Base-by-base conservation (phyloP, 441 rosid species). In the Geranium incanum region DNA sequence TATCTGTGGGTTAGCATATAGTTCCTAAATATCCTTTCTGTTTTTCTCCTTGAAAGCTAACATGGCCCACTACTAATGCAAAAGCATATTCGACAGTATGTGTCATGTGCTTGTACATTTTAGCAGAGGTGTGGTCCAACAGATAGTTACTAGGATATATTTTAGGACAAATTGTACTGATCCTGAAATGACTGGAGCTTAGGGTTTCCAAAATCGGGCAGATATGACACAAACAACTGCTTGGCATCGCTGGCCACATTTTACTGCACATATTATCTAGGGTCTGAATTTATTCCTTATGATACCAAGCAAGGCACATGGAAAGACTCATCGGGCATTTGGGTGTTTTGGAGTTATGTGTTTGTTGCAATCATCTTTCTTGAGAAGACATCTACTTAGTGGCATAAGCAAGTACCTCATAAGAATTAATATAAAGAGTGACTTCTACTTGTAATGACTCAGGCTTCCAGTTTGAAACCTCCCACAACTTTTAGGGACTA, bases 201-300 rank as follows among this genome's bases (percentile, higher is more conserved):
- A 60, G 36, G 60, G 65, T 57, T 69, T 66, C 57, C 71, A 69
- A 21, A 62, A 41, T 21, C 15, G 66, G 48, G 28, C 37, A 50
- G 19, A 43, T 37, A 38, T 62, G 66, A 28, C 39, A 65, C 41
- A 65, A 33, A 65, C n/a, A 62, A 21, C 12, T 9, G 7, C 36
- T 62, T 21, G 2, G 66, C 23, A 18, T 62, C 23, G 36, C 23
- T 62, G 23, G 66, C 23, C 66, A 21, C 66, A 7, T 62, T 62
- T 36, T 62, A 60, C 66, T 62, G 3, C 15, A 23, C 23, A 62
- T 62, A 21, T 57, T 16, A 19, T 19, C 11, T 59, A 59, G 65
- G 28, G 19, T 59, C 19, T 18, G 65, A 18, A 59, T 59, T 59
- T 59, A 59, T 59, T 59, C 65, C 7, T 19, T 59, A 19, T 9